phyloP scores from a whole-genome alignment of 768 basidiomycete genomes.

The Auriculariales sp. region DNA sequence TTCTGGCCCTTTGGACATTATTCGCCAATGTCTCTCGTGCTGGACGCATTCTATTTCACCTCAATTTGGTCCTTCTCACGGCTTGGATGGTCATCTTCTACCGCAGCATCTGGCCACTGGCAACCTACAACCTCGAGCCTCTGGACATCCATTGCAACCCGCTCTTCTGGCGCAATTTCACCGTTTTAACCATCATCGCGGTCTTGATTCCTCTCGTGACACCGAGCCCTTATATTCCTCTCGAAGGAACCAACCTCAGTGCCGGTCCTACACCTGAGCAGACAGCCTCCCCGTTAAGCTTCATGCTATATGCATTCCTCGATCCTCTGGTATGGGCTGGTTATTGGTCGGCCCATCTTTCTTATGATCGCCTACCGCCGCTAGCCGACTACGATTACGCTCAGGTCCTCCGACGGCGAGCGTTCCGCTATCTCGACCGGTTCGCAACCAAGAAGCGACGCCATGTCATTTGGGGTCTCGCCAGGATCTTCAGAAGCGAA shows the following conservation, averaged over 20 bases:
- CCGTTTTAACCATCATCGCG: slow-evolving; percentile 1
- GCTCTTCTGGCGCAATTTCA: neutral
- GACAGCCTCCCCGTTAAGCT: slow-evolving; percentile 30
- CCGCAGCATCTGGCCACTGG: slow-evolving; percentile 4
- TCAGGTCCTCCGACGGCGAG: slow-evolving; percentile 11
- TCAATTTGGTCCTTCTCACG: neutral
- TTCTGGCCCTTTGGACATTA: too few relatives aligned
- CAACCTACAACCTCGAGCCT: slow-evolving; percentile 2
- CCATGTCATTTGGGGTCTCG: neutral
- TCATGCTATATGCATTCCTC: slow-evolving; percentile 34
- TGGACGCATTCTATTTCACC: neutral
- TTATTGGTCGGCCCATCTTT: slow-evolving; percentile 27
- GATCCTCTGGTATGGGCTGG: slow-evolving; percentile 34
- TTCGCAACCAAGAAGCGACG: neutral
- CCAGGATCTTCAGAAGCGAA: neutral
- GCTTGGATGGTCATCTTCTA: neutral
- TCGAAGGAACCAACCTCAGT: slow-evolving; percentile 14
- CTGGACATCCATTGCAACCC: neutral
- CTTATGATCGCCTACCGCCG: slow-evolving; percentile 28
- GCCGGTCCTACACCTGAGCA: slow-evolving; percentile 26
- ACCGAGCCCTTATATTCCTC: slow-evolving; percentile 2
- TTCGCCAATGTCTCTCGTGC: too few relatives aligned
- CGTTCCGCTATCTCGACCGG: neutral
- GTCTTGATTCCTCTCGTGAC: slow-evolving; percentile 1
- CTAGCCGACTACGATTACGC: slow-evolving; percentile 30